Evolutionary conservation across 495 filamentous ascomycete genomes (phyloP).

Genomic region (Talaromyces stipitatus): DNA sequence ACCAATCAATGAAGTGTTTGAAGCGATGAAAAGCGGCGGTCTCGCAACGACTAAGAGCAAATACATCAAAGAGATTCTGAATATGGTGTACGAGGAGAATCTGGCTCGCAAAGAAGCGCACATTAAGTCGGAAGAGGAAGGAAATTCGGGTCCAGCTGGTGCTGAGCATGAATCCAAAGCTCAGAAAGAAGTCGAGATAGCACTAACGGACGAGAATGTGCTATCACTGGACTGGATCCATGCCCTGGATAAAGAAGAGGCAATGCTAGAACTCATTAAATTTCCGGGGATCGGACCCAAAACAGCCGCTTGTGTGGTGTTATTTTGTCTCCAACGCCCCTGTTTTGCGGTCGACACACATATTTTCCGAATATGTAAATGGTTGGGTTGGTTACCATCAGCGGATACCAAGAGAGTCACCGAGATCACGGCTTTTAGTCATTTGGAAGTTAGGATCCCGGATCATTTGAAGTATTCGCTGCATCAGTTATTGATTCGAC

Average conservation of each 20-base stretch:
- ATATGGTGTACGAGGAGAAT: slow-evolving; percentile 69
- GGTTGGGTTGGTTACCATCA: slow-evolving; percentile 74
- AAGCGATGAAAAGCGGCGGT: slow-evolving; percentile 69
- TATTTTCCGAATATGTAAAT: slow-evolving; percentile 71
- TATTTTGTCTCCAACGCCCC: slow-evolving; percentile 71
- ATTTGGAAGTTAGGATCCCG: slow-evolving; percentile 75
- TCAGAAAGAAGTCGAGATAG: slow-evolving; percentile 44
- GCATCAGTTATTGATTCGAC: slow-evolving; percentile 79
- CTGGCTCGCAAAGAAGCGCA: slow-evolving; percentile 37
- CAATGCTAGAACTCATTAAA: slow-evolving; percentile 63
- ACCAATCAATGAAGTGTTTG: slow-evolving; percentile 51
- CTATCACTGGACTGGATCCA: slow-evolving; percentile 76
- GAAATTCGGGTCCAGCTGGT: slow-evolving; percentile 16
- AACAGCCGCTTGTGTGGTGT: slow-evolving; percentile 76
- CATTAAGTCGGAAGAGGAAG: slow-evolving; percentile 12
- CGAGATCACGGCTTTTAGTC: slow-evolving; percentile 65
- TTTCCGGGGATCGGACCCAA: slow-evolving; percentile 88
- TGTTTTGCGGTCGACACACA: slow-evolving; percentile 85
- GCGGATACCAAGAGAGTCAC: slow-evolving; percentile 36
- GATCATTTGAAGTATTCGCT: slow-evolving; percentile 83
- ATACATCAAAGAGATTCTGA: slow-evolving; percentile 73
- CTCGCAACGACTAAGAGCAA: slow-evolving; percentile 61
- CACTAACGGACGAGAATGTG: slow-evolving; percentile 45
- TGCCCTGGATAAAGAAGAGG: slow-evolving; percentile 55
- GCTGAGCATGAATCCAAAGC: slow-evolving; percentile 24